Evolutionary conservation across 1,139 yeast species (phyloP), one percentile per base, ranked within the genome.

Genomic region (Scheffersomyces cryptocercus): DNA sequence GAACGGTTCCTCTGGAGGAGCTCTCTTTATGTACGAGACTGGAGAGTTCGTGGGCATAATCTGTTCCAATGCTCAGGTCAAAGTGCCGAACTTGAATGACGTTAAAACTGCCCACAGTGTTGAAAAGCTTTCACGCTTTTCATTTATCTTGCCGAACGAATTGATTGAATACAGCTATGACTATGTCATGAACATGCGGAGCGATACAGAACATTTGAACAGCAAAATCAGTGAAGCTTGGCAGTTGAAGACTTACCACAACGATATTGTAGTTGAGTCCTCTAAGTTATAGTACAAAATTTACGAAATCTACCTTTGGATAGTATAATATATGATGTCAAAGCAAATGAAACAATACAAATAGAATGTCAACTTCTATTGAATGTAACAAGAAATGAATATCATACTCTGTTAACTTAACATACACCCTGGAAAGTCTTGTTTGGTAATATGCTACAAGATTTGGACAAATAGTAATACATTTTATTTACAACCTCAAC

Each of bases 1-100:
- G 88, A 84, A 84, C 53, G 91, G 91, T 0, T 83, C 89, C 2
- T 81, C 87, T 1, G 91, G 91, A 0, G 91, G 91, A 0, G 88
- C 84, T 0, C 58, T 84, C 3, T 70, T 80, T 43, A 67, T 70
- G 42, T 37, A 46, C 3, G 39, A 52, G 0, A 61, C 67, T 8
- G 52, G 55, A 12, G 61, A 67, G 34, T 61, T 84, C 4, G 56
- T 82, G 10, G 88, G 88, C 0, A 58, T 83, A 32, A 77, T 85
- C 67, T 81, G 87, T 31, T 81, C 87, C 29, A 85, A 85, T 58
- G 91, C 77, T 11, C 70, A 70, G 44, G 67, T 73, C 1, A 56
- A 53, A 31, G 43, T 55, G 1, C 67, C 70, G 0, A 11, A 36
- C 3, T 20, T 37, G 11, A 37, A 42, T 9, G 39, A 33, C 1